Percentiles rank a stretch among this genome's conserved stretches.
These are phyloP conservation scores for Apiospora hydei DNA, from an alignment of 2,329 filamentous ascomycete species.

Conservation along the genomic window DNA sequence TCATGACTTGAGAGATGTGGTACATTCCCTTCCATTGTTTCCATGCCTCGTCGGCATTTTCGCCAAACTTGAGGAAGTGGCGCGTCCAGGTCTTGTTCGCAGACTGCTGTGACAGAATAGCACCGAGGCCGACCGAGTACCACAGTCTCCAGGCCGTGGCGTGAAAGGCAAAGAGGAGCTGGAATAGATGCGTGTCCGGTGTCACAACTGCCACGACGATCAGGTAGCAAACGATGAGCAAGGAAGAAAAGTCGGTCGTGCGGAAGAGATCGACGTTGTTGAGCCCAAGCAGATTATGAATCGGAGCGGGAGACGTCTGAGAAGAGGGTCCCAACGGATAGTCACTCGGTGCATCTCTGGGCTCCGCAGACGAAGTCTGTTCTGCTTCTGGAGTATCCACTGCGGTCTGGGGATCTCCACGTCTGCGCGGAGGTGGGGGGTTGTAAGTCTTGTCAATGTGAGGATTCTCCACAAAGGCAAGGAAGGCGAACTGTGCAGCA, in stretches of 20 bases:
- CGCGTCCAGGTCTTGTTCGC: constrained; percentile 93
- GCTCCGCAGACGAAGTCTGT: constrained; percentile 31
- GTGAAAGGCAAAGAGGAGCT: constrained; percentile 81
- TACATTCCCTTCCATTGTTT: constrained; percentile 97
- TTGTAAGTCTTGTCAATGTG: constrained; percentile 96
- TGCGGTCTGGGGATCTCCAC: constrained; percentile 40
- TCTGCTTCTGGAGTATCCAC: constrained; percentile 27
- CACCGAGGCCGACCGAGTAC: constrained; percentile 88
- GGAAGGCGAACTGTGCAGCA: constrained; percentile 91
- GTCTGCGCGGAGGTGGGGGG: constrained; percentile 77
- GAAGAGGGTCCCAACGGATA: constrained; percentile 27
- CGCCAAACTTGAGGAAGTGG: constrained; percentile 96
- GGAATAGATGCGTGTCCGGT: constrained; percentile 77
- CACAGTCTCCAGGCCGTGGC: constrained; percentile 86
- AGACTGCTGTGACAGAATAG: constrained; percentile 85
- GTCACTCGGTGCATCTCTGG: constrained; percentile 33
- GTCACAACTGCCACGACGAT: constrained; percentile 76
- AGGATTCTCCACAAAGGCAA: constrained; percentile 91
- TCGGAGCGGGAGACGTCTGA: constrained; percentile 63
- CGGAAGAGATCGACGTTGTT: constrained; percentile 89
- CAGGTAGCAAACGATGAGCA: constrained; percentile 80
- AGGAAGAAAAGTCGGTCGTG: constrained; percentile 80
- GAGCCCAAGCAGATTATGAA: constrained; percentile 85
- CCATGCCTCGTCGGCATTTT: constrained; percentile 91
- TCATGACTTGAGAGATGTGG: constrained; percentile 90